These are phyloP conservation scores for Nissolia schottii DNA, from an alignment of 306 rosid species.

Conservation along the genomic window DNA sequence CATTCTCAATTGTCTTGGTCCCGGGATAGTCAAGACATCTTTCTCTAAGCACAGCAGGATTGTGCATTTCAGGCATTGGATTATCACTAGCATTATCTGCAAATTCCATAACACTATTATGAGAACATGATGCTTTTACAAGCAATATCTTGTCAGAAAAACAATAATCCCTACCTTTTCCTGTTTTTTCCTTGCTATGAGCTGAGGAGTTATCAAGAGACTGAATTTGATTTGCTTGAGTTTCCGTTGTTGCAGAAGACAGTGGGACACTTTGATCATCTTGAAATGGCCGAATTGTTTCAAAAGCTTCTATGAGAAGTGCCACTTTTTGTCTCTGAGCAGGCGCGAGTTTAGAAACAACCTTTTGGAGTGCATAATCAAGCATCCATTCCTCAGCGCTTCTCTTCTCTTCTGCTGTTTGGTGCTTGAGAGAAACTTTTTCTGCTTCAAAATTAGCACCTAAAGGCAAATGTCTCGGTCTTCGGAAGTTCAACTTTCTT, in stretches of 20 bases:
- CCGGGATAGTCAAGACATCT: not conserved
- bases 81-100: conserved; percentile 13
- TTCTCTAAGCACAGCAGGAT: conserved; percentile 25
- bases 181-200: conserved; percentile 24
- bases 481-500: conserved; percentile 37
- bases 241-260: conserved; percentile 21
- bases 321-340: conserved; percentile 72
- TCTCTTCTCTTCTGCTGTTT: conserved; percentile 45
- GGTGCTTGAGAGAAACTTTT: conserved; percentile 56
- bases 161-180: conserved; percentile 14
- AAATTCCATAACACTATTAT: conserved; percentile 10
- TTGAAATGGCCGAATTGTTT: conserved; percentile 58
- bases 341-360: conserved; percentile 69
- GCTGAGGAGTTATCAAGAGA: conserved; percentile 12
- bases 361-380: conserved; percentile 79
- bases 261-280: conserved; percentile 33
- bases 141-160: conserved; percentile 16
- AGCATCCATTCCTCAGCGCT: conserved; percentile 91
- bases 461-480: conserved; percentile 34
- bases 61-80: conserved; percentile 22
- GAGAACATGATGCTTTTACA: conserved; percentile 22
- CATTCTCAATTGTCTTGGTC: not conserved
- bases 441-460: conserved; percentile 48
- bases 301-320: conserved; percentile 77
- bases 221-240: conserved; percentile 34